phyloP scores from a whole-genome alignment of 805 yeast species.

The Priceomyces castillae region DNA sequence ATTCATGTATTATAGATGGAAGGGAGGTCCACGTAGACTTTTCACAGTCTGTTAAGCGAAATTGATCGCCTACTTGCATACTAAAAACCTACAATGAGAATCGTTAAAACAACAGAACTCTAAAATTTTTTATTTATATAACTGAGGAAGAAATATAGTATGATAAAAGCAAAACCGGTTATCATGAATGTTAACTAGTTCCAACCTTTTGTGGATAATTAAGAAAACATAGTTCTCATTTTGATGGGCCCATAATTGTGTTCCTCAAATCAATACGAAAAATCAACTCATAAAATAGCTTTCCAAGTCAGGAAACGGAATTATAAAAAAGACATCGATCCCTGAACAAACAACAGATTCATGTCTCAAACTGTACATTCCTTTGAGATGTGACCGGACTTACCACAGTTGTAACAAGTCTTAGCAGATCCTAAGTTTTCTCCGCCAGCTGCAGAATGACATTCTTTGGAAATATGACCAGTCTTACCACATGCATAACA shows the following conservation, averaged over 20 bases:
- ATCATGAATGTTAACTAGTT: neutral
- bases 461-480: slow-evolving; percentile 87
- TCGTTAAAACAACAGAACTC: neutral
- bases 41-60: slow-evolving; percentile 44
- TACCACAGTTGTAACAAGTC: slow-evolving; percentile 72
- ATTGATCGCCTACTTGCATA: too few relatives aligned
- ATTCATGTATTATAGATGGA: slow-evolving; percentile 58
- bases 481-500: slow-evolving; percentile 91
- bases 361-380: slow-evolving; percentile 46
- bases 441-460: slow-evolving; percentile 57
- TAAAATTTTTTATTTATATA: neutral
- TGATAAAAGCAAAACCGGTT: neutral
- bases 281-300: neutral
- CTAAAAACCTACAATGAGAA: slow-evolving; percentile 3
- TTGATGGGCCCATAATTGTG: neutral
- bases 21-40: slow-evolving; percentile 64
- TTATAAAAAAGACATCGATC: neutral
- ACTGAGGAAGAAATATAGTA: neutral
- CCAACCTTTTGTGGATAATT: neutral
- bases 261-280: neutral
- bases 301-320: too few relatives aligned
- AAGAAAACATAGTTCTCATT: neutral
- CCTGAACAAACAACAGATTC: neutral
- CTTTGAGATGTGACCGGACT: slow-evolving; percentile 84
- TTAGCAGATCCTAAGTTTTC: slow-evolving; percentile 42